These are phyloP conservation scores for Paraurostyla sp. DNA, from an alignment of 73 alveolate species.

Conservation along the genomic window DNA sequence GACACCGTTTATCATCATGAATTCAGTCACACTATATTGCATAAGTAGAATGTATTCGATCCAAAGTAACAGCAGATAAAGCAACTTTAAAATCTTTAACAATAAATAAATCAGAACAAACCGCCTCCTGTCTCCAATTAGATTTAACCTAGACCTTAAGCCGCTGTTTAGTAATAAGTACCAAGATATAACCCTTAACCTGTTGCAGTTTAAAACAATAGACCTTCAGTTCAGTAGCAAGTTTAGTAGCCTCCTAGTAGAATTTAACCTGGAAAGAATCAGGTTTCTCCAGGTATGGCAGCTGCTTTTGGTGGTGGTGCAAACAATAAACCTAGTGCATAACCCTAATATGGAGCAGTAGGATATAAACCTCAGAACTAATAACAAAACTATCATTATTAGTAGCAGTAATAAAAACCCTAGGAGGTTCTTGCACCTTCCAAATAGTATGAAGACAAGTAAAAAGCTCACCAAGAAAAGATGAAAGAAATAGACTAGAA, in stretches of 20 bases:
- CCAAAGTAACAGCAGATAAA: conserved; percentile 18
- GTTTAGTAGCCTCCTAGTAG: background rate
- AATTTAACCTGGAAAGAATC: background rate
- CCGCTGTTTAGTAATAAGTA: background rate
- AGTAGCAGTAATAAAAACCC: background rate
- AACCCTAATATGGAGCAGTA: conserved; percentile 34
- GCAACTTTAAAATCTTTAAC: conserved; percentile 17
- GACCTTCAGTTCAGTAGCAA: background rate
- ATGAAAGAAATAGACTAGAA: conserved; percentile 48
- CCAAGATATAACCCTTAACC: conserved; percentile 35
- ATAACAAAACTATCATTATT: conserved; percentile 39
- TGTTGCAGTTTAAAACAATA: background rate
- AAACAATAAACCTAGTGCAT: background rate
- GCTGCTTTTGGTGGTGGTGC: conserved; percentile 54
- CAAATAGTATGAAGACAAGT: conserved; percentile 21
- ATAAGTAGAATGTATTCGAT: conserved; percentile 76
- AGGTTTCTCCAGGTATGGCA: conserved; percentile 60
- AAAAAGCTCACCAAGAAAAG: conserved; percentile 31
- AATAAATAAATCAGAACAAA: background rate
- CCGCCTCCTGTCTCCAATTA: conserved; percentile 3
- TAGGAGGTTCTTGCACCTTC: background rate
- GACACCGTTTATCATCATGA: conserved; percentile 68
- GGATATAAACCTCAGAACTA: background rate
- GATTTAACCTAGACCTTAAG: conserved; percentile 1
- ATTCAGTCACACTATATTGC: conserved; percentile 83